These are phyloP conservation scores for Paramyrothecium roridum DNA, from an alignment of 2,329 filamentous ascomycete genomes.

Conservation along the genomic window DNA sequence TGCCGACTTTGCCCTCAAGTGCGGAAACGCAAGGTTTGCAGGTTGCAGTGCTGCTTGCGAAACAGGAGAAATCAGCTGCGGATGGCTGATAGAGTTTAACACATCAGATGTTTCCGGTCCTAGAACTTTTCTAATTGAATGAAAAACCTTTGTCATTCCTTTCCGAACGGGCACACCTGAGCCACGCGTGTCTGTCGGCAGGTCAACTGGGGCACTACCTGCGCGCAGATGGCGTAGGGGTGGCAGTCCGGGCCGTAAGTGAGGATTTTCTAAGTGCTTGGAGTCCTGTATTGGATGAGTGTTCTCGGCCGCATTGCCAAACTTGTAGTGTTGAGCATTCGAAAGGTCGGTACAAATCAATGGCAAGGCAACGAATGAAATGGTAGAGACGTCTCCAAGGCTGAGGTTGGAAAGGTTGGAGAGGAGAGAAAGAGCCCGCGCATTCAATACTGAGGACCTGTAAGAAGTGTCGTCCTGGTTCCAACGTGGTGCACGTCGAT, in stretches of 20 bases:
- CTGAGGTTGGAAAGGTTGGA: not conserved
- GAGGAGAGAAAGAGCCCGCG: not conserved
- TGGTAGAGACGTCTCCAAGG: not conserved
- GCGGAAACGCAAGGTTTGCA: not conserved
- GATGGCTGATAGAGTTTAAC: not conserved
- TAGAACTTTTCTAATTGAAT: not conserved
- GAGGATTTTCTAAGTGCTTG: no score
- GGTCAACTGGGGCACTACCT: not conserved
- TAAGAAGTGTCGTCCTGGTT: not conserved
- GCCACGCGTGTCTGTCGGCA: not conserved
- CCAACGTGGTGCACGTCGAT: not conserved
- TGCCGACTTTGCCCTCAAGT: not conserved
- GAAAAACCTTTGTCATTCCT: not conserved
- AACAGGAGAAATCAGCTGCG: not conserved
- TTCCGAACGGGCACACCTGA: not conserved
- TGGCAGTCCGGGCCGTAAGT: not conserved
- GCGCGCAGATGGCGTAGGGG: not conserved
- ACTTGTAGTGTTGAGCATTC: not conserved
- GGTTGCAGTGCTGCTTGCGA: not conserved
- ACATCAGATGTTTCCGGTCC: not conserved
- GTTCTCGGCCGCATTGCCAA: not conserved
- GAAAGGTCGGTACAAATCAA: not conserved
- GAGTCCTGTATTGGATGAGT: not conserved
- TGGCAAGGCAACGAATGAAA: not conserved
- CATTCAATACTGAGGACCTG: not conserved